Percentiles rank a stretch among this genome's conserved stretches.
Conservation (phyloP, 1,284 basidiomycete species). For the Dichomitus squalens region DNA sequence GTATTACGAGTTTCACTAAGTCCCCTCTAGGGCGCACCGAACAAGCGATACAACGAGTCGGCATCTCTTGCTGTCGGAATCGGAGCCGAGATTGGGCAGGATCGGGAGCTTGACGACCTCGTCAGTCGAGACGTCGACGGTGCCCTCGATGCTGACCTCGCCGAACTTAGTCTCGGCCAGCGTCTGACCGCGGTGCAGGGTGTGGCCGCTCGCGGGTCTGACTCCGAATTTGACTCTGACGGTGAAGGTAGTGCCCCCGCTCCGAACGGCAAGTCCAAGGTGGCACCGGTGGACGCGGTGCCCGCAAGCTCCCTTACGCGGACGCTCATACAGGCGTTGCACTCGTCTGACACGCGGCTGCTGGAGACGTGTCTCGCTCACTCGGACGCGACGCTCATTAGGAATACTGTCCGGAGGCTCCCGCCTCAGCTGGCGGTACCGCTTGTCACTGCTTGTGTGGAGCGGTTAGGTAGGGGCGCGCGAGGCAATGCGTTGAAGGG, state of each 20-base stretch:
- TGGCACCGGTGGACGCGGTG: constrained; percentile 36
- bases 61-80: constrained; percentile 62
- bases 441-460: constrained; percentile 87
- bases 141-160: constrained; percentile 79
- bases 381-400: constrained; percentile 80
- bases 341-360: constrained; percentile 90
- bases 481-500: constrained; percentile 76
- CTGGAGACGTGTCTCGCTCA: constrained; percentile 90
- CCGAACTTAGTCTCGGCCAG: constrained; percentile 89
- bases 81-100: constrained; percentile 64
- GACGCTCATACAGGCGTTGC: constrained; percentile 94
- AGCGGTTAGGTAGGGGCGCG: constrained; percentile 83
- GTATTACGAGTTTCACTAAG: background rate
- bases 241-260: constrained; percentile 35
- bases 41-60: constrained; percentile 68
- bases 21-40: constrained; percentile 40
- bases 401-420: constrained; percentile 86
- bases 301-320: constrained; percentile 91
- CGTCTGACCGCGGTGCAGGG: constrained; percentile 76
- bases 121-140: constrained; percentile 59
- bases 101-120: constrained; percentile 57
- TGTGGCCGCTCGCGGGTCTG: constrained; percentile 37
- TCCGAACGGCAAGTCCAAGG: constrained; percentile 31
- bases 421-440: constrained; percentile 91
- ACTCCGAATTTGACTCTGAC: constrained; percentile 50